Percentiles rank a stretch among this genome's conserved stretches.
These are phyloP conservation scores for Sclerotiophoma versabilis DNA, from an alignment of 2,329 filamentous ascomycete species.

Conservation along the genomic window DNA sequence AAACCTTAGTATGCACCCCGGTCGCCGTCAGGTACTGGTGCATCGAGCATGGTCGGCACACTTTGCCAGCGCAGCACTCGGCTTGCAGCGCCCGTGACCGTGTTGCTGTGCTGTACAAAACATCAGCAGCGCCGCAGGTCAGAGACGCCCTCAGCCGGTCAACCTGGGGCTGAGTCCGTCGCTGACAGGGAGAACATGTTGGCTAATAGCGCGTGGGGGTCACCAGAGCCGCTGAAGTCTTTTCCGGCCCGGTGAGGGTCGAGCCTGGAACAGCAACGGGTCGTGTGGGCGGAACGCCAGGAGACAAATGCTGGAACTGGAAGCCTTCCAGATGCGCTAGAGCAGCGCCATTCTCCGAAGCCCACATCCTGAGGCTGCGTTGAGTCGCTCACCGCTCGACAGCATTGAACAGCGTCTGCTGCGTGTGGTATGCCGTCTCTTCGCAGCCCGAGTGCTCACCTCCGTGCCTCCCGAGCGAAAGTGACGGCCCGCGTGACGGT, in stretches of 20 bases:
- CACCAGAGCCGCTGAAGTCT: slow-evolving; percentile 21
- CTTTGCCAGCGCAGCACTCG: slow-evolving; percentile 13
- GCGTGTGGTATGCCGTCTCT: not conserved
- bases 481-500: slow-evolving; percentile 13
- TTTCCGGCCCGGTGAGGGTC: slow-evolving; percentile 18
- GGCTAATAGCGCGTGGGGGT: slow-evolving; percentile 51
- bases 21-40: slow-evolving; percentile 41
- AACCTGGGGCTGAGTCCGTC: not conserved
- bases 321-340: slow-evolving; percentile 18
- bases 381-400: slow-evolving; percentile 3
- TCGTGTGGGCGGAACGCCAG: slow-evolving; percentile 14
- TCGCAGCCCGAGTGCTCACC: not conserved
- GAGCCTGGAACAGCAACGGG: slow-evolving; percentile 18
- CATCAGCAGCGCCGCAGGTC: slow-evolving; percentile 11
- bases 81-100: slow-evolving; percentile 24
- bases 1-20: slow-evolving; percentile 32
- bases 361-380: slow-evolving; percentile 4
- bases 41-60: slow-evolving; percentile 28
- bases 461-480: not conserved
- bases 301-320: slow-evolving; percentile 14
- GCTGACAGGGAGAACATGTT: slow-evolving; percentile 25
- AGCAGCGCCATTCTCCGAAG: slow-evolving; percentile 14
- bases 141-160: slow-evolving; percentile 2
- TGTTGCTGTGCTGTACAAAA: not conserved
- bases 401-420: not conserved